phyloP scores from a whole-genome alignment of 2,329 filamentous ascomycete genomes.

The Pestalotiopsis sp. region DNA sequence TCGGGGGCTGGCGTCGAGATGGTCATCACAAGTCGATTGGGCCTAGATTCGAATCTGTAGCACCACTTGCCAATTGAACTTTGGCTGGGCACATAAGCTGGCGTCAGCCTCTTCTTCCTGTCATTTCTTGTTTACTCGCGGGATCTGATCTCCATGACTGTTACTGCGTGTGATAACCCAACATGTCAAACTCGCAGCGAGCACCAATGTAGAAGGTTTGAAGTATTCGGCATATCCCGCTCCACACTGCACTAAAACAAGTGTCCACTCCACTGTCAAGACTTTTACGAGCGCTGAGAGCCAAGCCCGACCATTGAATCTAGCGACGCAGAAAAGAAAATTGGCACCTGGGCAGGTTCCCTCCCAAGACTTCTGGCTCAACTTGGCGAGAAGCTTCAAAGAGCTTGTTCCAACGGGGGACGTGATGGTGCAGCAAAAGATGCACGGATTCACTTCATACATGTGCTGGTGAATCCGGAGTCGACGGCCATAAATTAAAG shows the following conservation, averaged over 20 bases:
- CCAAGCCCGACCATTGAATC: not conserved
- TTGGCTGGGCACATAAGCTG: no score
- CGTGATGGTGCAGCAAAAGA: not conserved
- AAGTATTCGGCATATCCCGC: not conserved
- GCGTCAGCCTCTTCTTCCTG: no score
- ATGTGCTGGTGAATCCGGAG: not conserved
- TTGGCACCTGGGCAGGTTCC: not conserved
- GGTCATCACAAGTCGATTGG: not conserved
- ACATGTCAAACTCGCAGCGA: not conserved
- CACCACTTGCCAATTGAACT: no score
- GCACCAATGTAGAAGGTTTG: not conserved
- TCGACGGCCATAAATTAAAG: not conserved
- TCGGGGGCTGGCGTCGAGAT: not conserved
- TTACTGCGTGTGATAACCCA: no score
- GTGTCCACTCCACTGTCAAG: no score
- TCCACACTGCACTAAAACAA: not conserved
- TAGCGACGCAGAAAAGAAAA: not conserved
- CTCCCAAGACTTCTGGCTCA: conserved; percentile 2
- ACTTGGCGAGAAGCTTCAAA: conserved; percentile 8
- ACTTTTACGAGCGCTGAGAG: no score
- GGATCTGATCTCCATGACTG: not conserved
- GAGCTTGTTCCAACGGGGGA: conserved; percentile 5
- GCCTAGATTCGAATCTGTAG: no score
- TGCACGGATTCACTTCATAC: not conserved
- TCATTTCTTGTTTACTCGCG: not conserved